phyloP scores from a whole-genome alignment of 1,284 basidiomycete genomes.

The Trichosporon sp. region DNA sequence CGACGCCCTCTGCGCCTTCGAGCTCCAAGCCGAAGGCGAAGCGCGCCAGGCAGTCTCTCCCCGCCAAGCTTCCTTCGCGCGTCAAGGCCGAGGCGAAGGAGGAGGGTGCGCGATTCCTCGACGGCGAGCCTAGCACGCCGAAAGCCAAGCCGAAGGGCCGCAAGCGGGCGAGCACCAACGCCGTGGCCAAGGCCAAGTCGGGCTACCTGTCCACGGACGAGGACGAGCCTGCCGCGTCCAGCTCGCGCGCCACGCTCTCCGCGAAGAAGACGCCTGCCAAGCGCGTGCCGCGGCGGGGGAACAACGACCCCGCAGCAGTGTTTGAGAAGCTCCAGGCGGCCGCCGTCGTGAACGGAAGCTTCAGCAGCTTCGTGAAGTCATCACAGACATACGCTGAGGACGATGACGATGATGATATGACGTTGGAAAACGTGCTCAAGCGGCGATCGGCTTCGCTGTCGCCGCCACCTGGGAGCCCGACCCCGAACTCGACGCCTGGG shows the following conservation, averaged over 20 bases:
- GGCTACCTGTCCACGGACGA: background rate
- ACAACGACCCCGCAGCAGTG: background rate
- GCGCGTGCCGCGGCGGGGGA: background rate
- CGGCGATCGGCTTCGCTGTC: background rate
- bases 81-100: background rate
- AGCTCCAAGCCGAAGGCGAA: background rate
- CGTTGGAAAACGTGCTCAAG: background rate
- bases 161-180: background rate
- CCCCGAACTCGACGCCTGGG: background rate
- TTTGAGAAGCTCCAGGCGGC: background rate
- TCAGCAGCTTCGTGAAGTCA: background rate
- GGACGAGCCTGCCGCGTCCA: background rate
- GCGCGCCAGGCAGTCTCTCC: background rate
- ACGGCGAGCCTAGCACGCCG: background rate
- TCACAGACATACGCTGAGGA: background rate
- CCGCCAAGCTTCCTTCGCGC: background rate
- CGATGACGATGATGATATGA: background rate
- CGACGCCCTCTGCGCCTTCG: background rate
- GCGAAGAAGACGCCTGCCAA: background rate
- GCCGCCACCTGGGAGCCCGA: background rate
- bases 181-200: background rate
- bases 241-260: background rate
- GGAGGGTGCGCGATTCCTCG: background rate
- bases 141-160: background rate
- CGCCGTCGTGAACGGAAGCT: background rate